A percentile compares a stretch with the other conserved stretches of the same genome.
These are phyloP conservation scores for Capronia coronata DNA, from an alignment of 2,329 filamentous ascomycete genomes.

Conservation along the genomic window DNA sequence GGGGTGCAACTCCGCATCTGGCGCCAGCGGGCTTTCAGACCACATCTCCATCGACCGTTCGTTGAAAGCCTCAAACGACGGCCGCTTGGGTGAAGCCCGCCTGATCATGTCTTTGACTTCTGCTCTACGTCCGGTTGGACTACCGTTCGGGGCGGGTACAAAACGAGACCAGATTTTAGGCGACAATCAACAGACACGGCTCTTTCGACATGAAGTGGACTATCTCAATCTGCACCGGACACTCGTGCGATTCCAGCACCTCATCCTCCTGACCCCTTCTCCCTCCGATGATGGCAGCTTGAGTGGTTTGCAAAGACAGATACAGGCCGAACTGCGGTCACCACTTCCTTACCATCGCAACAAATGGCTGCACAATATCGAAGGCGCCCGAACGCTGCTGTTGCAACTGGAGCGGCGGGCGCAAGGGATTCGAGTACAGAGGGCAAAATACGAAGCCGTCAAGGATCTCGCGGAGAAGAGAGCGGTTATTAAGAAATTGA, in stretches of 20 bases:
- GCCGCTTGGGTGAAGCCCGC: no score
- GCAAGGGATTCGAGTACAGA: conserved; percentile 36
- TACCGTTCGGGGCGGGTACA: conserved; percentile 15
- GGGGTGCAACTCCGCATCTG: no score
- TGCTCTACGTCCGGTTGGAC: conserved; percentile 15
- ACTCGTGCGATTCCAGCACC: conserved; percentile 40
- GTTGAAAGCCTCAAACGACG: no score
- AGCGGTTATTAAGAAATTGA: conserved; percentile 25
- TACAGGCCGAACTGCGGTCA: conserved; percentile 31
- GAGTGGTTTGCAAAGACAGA: conserved; percentile 24
- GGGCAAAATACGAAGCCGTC: conserved; percentile 37
- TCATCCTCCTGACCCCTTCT: conserved; percentile 33
- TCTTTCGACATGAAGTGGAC: conserved; percentile 26
- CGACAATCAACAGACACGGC: conserved; percentile 8
- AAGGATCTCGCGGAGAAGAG: conserved; percentile 38
- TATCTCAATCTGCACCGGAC: conserved; percentile 39
- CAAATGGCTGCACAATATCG: conserved; percentile 39
- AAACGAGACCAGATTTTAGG: conserved; percentile 6
- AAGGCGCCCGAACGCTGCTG: conserved; percentile 40
- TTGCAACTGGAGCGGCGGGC: conserved; percentile 38
- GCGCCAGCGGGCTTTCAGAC: no score
- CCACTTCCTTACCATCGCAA: conserved; percentile 40
- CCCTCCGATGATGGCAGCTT: conserved; percentile 32
- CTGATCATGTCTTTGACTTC: conserved; percentile 22
- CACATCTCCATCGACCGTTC: no score